Base-by-base conservation (phyloP, 257 asterid species). In the Ilex aquifolium region DNA sequence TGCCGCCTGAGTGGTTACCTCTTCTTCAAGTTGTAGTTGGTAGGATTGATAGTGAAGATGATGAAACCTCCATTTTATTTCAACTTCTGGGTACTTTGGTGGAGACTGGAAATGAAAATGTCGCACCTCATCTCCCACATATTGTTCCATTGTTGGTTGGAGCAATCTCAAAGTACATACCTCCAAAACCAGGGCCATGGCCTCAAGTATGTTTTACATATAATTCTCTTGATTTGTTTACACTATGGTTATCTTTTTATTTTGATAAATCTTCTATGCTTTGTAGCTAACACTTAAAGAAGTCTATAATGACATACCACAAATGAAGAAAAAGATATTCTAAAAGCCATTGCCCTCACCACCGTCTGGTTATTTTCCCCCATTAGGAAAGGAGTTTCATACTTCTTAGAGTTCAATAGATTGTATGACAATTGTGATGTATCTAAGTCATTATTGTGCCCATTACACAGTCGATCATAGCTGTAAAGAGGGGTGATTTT, bases 1-100 rank as follows among this genome's bases (percentile, higher is more conserved):
- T 67, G 74, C 83, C 83, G 55, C 74, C 71, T 32, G 83, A 74
- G 58, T 77, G 77, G 83, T 63, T 77, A 49, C 72, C 77, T 13
- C 77, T 77, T 65, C 77, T 77, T 57, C 74, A 77, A 55, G 74
- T 62, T 65, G 66, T 74, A 56, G 68, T 62, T 17, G 65, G 65
- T 70, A 74, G 80, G 59, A 68, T 70, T 53, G 65, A 62, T 40
- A 61, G 70, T 51, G 72, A 60, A 46, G 77, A 74, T 70, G 80
- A 70, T 57, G 83, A 74, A 51, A 66, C 77, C 13, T 65, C 72
- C 53, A 48, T 71, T 54, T 46, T 57, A 53, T 70, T 78, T 57
- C 67, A 74, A 74, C 80, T 78, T 65, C 77, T 78, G 67, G 65
- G 83, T 61, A 64, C 64, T 42, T 66, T 74, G 60, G 73, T 70